Evolutionary conservation across 352 stramenopile genomes (phyloP), one percentile per base, ranked within the genome.

Genomic region (Pelagophyceae sp.): DNA sequence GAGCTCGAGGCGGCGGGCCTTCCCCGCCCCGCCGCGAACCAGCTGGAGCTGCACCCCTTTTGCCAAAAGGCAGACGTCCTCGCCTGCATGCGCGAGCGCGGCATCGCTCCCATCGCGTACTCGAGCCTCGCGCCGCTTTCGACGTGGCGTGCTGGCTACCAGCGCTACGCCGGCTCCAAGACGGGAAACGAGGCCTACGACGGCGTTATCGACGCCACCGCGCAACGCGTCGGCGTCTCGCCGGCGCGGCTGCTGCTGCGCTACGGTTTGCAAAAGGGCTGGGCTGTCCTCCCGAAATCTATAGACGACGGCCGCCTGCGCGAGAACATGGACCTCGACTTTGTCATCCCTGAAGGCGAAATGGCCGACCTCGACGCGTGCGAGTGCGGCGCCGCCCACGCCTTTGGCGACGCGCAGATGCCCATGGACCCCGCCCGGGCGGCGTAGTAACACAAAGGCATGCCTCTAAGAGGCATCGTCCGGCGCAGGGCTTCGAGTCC

Each of bases 271-370:
- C 81, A 86, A 0, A 88, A 89, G 65, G 81, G 71, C 20, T 90
- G 87, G 64, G 83, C 90, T 35, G 83, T 87, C 51, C 79, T 91
- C 17, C 86, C 84, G n/a, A 91, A 91, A 76, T 89, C 85, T 5
- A 84, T 89, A 17, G 80, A 85, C 5, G 54, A 76, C 0, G 75
- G 76, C 1, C 85, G 86, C 32, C 82, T 87, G 76, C 79, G 86
- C 76, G 72, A 84, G 37, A 92, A 92, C 79, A 50, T 89, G 0
- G 82, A 85, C 29, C 81, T 81, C 0, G 79, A 79, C 35, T 60
- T 91, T n/a, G 69, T 79, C 60, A 65, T 91, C 20, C 82, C 65
- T 0, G 40, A 40, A 0, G 80, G 60, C 1, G 83, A 90, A 25
- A 19, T 90, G 2, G 71, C 58, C 19, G 77, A 76, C 27, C 78